phyloP scores from a whole-genome alignment of 1,284 basidiomycete genomes.

The Puccinia polysora region DNA sequence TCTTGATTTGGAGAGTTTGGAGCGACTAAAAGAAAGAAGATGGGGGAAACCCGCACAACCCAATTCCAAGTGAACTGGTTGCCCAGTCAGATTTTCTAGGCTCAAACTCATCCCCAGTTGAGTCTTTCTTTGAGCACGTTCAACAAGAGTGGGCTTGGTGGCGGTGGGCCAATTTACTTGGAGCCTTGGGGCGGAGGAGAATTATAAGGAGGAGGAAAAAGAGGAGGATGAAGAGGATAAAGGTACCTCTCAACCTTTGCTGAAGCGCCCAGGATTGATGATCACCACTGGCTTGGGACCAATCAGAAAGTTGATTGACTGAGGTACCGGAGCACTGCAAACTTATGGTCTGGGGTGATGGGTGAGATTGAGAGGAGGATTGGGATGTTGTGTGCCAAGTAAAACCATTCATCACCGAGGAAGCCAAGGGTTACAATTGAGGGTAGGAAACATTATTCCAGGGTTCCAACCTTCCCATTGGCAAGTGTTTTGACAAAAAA shows the following conservation, averaged over 20 bases:
- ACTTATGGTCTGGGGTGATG: not conserved
- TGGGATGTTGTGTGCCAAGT: not conserved
- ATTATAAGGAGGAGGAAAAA: too few species aligned
- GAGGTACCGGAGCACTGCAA: not conserved
- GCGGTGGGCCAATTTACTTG: too few species aligned
- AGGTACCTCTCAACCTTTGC: constrained; percentile 13
- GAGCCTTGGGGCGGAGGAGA: too few species aligned
- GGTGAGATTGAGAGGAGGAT: not conserved
- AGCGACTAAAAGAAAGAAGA: not conserved
- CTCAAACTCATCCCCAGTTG: constrained; percentile 12
- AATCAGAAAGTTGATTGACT: constrained; percentile 11
- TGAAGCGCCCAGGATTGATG: not conserved
- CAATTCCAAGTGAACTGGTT: not conserved
- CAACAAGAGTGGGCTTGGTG: too few species aligned
- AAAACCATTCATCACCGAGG: not conserved
- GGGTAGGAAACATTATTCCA: too few species aligned
- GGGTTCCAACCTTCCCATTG: too few species aligned
- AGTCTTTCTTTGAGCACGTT: not conserved
- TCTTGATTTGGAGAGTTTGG: constrained; percentile 2
- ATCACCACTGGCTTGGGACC: not conserved
- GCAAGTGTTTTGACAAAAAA: not conserved
- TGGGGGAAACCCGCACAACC: not conserved
- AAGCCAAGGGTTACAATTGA: too few species aligned
- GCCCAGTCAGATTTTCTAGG: not conserved
- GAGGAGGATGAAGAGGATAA: too few species aligned